Evolutionary conservation across 1,139 yeast species (phyloP).

Genomic region (Martiniozyma asiatica): DNA sequence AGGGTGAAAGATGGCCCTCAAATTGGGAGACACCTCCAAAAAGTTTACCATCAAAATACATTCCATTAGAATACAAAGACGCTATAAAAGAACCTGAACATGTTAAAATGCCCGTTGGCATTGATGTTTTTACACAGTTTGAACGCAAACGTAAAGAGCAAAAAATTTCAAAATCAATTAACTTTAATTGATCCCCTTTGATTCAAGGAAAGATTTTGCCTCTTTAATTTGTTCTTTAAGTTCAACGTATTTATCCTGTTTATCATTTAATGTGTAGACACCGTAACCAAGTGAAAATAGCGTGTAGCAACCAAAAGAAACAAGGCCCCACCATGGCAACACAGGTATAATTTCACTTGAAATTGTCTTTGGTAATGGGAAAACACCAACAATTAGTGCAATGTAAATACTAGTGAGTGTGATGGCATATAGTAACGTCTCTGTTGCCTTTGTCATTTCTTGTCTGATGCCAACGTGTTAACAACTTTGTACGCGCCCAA

Average conservation of each 20-base stretch:
- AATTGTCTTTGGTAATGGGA: slow-evolving; percentile 43
- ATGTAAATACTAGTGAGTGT: slow-evolving; percentile 42
- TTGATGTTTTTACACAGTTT: slow-evolving; percentile 72
- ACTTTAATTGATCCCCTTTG: slow-evolving; percentile 41
- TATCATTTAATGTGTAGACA: slow-evolving; percentile 60
- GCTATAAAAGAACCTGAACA: slow-evolving; percentile 29
- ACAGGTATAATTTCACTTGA: slow-evolving; percentile 50
- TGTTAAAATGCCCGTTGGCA: slow-evolving; percentile 50
- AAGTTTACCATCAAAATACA: slow-evolving; percentile 25
- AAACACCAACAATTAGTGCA: slow-evolving; percentile 38
- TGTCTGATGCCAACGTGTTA: no score
- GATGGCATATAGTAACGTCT: slow-evolving; percentile 38
- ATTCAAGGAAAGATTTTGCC: slow-evolving; percentile 48
- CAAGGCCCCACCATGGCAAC: slow-evolving; percentile 63
- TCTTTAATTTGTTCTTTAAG: slow-evolving; percentile 52
- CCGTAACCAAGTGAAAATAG: slow-evolving; percentile 63
- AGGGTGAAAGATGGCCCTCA: slow-evolving; percentile 61
- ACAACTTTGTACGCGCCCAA: no score
- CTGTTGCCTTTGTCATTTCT: slow-evolving; percentile 69
- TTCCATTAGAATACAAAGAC: slow-evolving; percentile 26
- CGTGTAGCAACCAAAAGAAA: slow-evolving; percentile 63
- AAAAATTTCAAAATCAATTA: not conserved
- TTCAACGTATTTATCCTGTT: slow-evolving; percentile 57
- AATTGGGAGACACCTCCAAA: slow-evolving; percentile 66
- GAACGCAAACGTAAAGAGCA: slow-evolving; percentile 47